Base-by-base conservation (phyloP, 2,329 filamentous ascomycete species). In the Huntiella savannae region DNA sequence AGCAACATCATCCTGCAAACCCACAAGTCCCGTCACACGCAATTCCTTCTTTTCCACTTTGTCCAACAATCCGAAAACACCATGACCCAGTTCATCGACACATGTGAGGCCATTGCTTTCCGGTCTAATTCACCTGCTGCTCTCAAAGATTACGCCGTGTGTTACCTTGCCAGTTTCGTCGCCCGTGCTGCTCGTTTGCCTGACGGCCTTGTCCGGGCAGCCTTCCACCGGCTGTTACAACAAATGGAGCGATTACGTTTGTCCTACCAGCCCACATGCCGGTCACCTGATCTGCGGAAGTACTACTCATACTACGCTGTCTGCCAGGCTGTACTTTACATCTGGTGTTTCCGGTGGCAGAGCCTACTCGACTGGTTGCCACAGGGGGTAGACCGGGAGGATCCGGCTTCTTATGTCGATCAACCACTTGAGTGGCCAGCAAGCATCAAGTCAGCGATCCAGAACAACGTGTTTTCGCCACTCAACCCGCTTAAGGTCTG, bases 291-390 rank as follows among this genome's bases (percentile, higher is more conserved):
- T 59, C 71, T 92, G 48, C 77, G 79, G 51, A 78, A 81, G 40
- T 94, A 88, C 58, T 76, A 78, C 41, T 75, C 81, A 11, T 94
- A 92, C 62, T 95, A 95, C 60, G 78, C 82, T 13, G 76, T 86
- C 41, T 77, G 82, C n/a, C 87, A 95, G 60, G 86, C 86, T 1
- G 68, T 92, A 2, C 72, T 95, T 17, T 95, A 95, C 64, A 88
- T 93, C 49, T 95, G 93, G 58, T 98, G 91, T 66, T 98, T 98
- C 68, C 79, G 91, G 47, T 98, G 91, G 91, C 80, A 85, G 51
- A 88, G 96, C 56, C 69, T 98, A 40, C 80, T 84, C 47, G 67
- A 73, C 15, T 70, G 73, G 1, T 72, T 71, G 3, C 66, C 73
- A 1, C 69, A 77, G 50, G 67, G 63, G 50, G 71, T 73, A 48